phyloP scores from a whole-genome alignment of 352 stramenopile species.

The Blastocystis sp. region DNA sequence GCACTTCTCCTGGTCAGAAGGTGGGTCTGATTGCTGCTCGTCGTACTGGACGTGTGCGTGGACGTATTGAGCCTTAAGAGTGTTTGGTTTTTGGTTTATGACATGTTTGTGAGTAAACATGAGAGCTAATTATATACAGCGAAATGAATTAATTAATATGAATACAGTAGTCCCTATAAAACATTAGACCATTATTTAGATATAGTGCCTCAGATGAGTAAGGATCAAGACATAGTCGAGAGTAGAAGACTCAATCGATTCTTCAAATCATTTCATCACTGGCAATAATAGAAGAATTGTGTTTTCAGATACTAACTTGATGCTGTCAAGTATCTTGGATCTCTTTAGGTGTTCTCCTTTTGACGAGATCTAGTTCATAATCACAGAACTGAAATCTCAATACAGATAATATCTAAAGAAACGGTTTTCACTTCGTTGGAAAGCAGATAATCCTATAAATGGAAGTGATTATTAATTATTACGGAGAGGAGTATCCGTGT shows the following conservation, averaged over 20 bases:
- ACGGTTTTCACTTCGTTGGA: neutral
- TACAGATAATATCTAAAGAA: neutral
- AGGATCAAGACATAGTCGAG: neutral
- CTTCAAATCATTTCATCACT: neutral
- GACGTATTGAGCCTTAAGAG: slow-evolving; percentile 59
- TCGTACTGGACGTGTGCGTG: slow-evolving; percentile 57
- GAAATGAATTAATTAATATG: no score
- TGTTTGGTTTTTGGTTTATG: no score
- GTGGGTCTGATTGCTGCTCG: slow-evolving; percentile 74
- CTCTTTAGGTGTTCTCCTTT: no score
- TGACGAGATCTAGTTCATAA: no score
- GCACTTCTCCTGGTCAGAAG: neutral
- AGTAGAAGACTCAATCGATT: neutral
- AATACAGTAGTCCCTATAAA: no score
- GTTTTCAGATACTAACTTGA: no score
- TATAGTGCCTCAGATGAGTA: neutral
- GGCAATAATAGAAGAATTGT: neutral
- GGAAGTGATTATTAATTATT: slow-evolving; percentile 67
- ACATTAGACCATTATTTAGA: neutral
- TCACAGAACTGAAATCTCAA: no score
- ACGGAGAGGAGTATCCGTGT: slow-evolving; percentile 58
- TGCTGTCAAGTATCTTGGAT: no score
- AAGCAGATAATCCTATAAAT: neutral
- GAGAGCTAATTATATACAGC: no score
- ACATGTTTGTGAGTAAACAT: no score